Base-by-base conservation (phyloP, 495 filamentous ascomycete genomes). In the Cladorrhinum samala region DNA sequence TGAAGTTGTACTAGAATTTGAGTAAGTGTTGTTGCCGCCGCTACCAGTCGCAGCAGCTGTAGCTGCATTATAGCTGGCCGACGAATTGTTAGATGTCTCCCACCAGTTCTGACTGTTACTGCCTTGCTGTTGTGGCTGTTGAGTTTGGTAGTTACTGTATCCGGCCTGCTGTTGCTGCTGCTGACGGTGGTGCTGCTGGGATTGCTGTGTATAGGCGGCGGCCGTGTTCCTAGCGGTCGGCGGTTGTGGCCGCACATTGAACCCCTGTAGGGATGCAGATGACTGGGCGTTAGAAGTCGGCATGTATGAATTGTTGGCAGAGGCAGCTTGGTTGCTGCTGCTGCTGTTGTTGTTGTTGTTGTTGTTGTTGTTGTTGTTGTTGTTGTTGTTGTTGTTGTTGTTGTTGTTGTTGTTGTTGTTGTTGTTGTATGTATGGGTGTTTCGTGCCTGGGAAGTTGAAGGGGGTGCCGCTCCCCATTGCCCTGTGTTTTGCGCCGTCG, bases 171-270 rank as follows among this genome's bases (percentile, higher is more conserved):
- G 27, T 11, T 58, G 61, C n/a, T 19, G 36, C 48, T 56, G 56
- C 33, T 56, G 59, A 13, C 38, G 55, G 16, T 55, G 61, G 17
- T 56, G 58, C 44, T 64, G 63, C 7, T 62, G 61, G 14, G 39
- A 46, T 46, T 64, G 58, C 37, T 64, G 58, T 21, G 21, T 38
- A 45, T 62, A 68, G 2, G 53, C 19, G 16, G 21, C 55, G 18
- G 63, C 27, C 11, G 59, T 53, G 19, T 33, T 58, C 44, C 61
- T 56, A 3, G 55, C 50, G 4, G 53, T 13, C 17, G 48, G 48
- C 9, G 56, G 42, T 20, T 61, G 61, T 14, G 65, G 61, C 18
- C 61, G 55, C 23, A 68, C 54, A 21, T 49, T 61, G 30, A 67
- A 63, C 13, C 55, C 53, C 19, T 65, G 63, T 13, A 65, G 44